Percentiles rank a stretch among this genome's conserved stretches.
Evolutionary conservation across 768 basidiomycete species (phyloP).

Genomic region (Collybia nuda): DNA sequence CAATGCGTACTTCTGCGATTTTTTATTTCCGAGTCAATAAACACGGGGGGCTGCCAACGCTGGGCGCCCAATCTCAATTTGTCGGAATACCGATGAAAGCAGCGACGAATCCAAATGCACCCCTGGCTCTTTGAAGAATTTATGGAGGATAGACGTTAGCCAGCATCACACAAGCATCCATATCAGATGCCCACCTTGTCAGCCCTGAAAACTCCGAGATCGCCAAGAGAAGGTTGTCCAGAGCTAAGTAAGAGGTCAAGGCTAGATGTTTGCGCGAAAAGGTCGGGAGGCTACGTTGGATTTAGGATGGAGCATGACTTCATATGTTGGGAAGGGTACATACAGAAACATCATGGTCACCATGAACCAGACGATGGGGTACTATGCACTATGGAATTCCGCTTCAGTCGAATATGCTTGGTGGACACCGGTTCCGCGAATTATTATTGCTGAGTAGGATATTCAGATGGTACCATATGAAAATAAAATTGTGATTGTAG

Average conservation of each 20-base stretch:
- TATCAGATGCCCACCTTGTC: conserved; percentile 16
- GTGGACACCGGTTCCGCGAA: conserved; percentile 66
- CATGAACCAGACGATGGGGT: conserved; percentile 71
- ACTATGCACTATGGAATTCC: conserved; percentile 59
- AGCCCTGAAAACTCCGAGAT: conserved; percentile 32
- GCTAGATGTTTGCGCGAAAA: not conserved
- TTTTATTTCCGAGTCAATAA: no score
- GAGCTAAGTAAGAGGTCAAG: conserved; percentile 23
- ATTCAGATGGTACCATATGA: conserved; percentile 90
- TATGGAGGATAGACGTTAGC: not conserved
- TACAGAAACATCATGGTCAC: conserved; percentile 72
- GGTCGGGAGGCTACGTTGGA: not conserved
- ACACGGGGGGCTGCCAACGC: no score
- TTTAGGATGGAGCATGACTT: no score
- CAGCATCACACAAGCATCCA: not conserved
- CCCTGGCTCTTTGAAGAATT: conserved; percentile 41
- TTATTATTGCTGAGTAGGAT: conserved; percentile 72
- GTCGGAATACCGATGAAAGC: conserved; percentile 31
- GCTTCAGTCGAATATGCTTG: conserved; percentile 43
- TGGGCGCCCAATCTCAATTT: no score
- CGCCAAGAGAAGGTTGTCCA: conserved; percentile 42
- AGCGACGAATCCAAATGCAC: conserved; percentile 42
- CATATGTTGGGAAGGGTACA: conserved; percentile 15
- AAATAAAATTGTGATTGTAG: conserved; percentile 11
- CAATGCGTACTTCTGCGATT: no score